Base-by-base conservation (phyloP, 1,284 basidiomycete genomes). In the Microstroma glucosiphilum region DNA sequence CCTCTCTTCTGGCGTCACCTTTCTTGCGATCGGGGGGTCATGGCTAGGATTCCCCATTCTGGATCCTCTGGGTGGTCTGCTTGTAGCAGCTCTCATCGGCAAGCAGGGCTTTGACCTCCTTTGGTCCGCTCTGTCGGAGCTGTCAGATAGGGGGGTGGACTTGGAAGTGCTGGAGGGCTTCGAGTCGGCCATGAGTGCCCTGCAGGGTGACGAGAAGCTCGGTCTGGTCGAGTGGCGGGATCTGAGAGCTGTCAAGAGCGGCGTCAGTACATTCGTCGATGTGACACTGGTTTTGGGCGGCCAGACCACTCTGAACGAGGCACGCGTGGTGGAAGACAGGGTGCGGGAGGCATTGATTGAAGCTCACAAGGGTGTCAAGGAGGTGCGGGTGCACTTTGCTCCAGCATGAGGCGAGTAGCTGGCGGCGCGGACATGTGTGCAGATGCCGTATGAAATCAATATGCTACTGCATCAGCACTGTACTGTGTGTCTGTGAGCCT, bases 51-150 rank as follows among this genome's bases (percentile, higher is more conserved):
- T 92, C 67, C 90, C 91, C 30, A 82, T 84, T 69, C 83, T 97
- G 37, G 94, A 98, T 79, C 93, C 94, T 2, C 84, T 98, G 37
- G 96, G 96, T 69, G 94, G 93, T 13, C 81, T 97, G 19, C 80
- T 96, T 60, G 93, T 97, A 11, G 91, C 91, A 0, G 81, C 90
- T 61, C 86, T 97, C 70, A 96, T 97, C 78, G 83, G 96, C 25
- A 85, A 85, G 71, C 92, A 96, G 77, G 91, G 92, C n/a, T 81
- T 87, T 53, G 82, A 81, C 17, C 82, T 96, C 23, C 83, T 91
- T 54, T 80, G 84, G 54, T 86, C 86, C 15, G 89, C 92, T 1
- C 85, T 90, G 79, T 83, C 85, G 30, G 92, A 96, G 76, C 82
- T 96, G 54, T 89, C 89, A 1, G 92, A 96, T 75, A 88, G 88